Base-by-base conservation (phyloP, 2,329 filamentous ascomycete species). In the Diaporthe citrichinensis region DNA sequence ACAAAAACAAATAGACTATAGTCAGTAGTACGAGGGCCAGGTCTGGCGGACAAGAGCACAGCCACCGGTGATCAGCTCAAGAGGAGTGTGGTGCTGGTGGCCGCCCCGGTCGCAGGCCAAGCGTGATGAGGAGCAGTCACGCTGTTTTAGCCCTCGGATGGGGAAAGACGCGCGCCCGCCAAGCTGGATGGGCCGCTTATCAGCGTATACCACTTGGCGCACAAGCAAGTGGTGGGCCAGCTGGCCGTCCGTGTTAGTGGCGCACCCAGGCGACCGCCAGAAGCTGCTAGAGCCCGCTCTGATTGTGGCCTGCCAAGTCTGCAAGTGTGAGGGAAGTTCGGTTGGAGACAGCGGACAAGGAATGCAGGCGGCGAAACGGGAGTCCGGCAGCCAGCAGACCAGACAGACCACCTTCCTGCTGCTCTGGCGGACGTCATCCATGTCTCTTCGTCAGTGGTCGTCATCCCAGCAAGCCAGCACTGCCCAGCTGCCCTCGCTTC, bases 131-230 rank as follows among this genome's bases (percentile, higher is more conserved):
- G 46, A 68, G 65, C 44, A 53, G 46, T 68, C 65, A 53, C 46
- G 49, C 65, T 68, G 65, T 68, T 55, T 68, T 68, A 68, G 65
- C 12, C 65, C 46, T 68, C 65, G 65, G 65, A 68, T 68, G 34
- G 34, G 65, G 31, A 53, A 39, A 65, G 46, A 68, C 65, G 65
- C 46, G 62, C 14, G 31, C 44, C 46, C n/a, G 46, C 65, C 65
- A 68, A 68, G 65, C 31, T 39, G 23, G 31, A 15, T 8, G 20
- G 23, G 23, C 65, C 46, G 15, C 65, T 41, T 68, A 68, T 25
- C 65, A 68, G 46, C 15, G 4, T 41, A 15, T 12, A 25, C 28
- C 31, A 6, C 34, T 34, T 39, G 46, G 14, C 46, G n/a, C 31
- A 68, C 49, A 46, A 28, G 28, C 9, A 53, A 28, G 7, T 25